These are phyloP conservation scores for Omphalotus guepiniiformis DNA, from an alignment of 768 basidiomycete genomes.

Conservation along the genomic window DNA sequence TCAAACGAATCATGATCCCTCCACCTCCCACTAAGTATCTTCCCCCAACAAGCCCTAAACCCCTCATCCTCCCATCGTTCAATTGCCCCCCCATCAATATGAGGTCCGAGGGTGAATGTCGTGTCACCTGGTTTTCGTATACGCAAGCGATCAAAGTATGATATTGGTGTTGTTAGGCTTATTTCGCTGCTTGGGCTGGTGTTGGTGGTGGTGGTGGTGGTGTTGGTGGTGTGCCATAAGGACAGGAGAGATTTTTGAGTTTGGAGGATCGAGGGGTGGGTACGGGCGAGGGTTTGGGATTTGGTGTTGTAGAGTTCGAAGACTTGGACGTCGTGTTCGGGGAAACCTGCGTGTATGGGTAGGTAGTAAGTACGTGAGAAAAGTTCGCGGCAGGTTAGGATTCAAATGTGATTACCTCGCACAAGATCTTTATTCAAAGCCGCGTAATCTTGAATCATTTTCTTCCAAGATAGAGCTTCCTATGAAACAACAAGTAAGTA, in stretches of 20 bases:
- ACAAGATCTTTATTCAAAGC: conserved; percentile 40
- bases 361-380: not conserved
- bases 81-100: conserved; percentile 48
- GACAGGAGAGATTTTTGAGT: conserved; percentile 56
- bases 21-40: conserved; percentile 44
- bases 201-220: too few relatives aligned
- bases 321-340: conserved; percentile 62
- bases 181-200: conserved; percentile 36
- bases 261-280: conserved; percentile 53
- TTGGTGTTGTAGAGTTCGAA: conserved; percentile 72
- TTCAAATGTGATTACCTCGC: conserved; percentile 33
- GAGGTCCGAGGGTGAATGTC: conserved; percentile 63
- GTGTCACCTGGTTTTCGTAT: conserved; percentile 70
- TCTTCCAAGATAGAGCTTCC: conserved; percentile 61
- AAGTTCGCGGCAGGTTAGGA: not conserved
- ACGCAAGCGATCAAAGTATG: conserved; percentile 73
- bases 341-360: conserved; percentile 52
- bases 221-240: conserved; percentile 54
- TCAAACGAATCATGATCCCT: conserved; percentile 47
- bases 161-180: conserved; percentile 54
- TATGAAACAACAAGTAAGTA: conserved; percentile 21
- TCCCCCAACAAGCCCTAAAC: conserved; percentile 35
- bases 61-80: conserved; percentile 53
- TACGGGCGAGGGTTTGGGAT: conserved; percentile 61
- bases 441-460: conserved; percentile 50